Conservation (phyloP, 495 filamentous ascomycete genomes). For the Chaetomium tenue region DNA sequence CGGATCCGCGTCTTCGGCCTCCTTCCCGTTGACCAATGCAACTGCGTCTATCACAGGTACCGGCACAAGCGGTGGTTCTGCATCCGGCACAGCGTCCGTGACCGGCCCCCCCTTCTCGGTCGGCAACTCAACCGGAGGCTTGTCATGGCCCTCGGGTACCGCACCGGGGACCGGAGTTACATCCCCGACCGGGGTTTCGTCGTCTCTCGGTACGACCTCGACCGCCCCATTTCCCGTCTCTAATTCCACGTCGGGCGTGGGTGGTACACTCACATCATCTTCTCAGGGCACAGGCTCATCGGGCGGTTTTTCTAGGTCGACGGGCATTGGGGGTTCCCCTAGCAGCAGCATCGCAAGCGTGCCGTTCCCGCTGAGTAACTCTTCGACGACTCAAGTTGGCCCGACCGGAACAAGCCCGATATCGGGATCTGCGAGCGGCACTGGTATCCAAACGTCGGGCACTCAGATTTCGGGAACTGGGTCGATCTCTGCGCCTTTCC, state of each 20-base stretch:
- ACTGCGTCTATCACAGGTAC: conserved; percentile 9
- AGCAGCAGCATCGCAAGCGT: conserved; percentile 11
- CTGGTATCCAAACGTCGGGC: not conserved
- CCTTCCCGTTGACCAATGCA: conserved; percentile 21
- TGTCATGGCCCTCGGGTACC: not conserved
- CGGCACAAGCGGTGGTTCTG: conserved; percentile 12
- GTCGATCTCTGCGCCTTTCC: conserved; percentile 30
- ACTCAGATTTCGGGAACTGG: conserved; percentile 16
- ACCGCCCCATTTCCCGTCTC: conserved; percentile 15
- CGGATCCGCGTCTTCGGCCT: not conserved
- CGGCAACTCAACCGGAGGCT: too few relatives aligned
- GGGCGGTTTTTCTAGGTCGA: not conserved
- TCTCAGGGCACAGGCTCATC: not conserved
- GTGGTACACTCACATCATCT: not conserved
- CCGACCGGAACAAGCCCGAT: conserved; percentile 20
- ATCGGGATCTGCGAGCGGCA: not conserved
- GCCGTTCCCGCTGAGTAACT: conserved; percentile 13
- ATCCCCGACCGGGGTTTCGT: not conserved
- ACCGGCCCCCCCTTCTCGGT: too few relatives aligned
- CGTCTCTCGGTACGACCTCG: conserved; percentile 21
- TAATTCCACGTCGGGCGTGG: conserved; percentile 22
- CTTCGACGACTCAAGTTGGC: not conserved
- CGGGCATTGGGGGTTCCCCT: not conserved
- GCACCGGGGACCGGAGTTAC: conserved; percentile 18
- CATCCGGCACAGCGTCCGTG: not conserved